phyloP scores from a whole-genome alignment of 2,329 filamentous ascomycete genomes.

The Colletotrichum lini region DNA sequence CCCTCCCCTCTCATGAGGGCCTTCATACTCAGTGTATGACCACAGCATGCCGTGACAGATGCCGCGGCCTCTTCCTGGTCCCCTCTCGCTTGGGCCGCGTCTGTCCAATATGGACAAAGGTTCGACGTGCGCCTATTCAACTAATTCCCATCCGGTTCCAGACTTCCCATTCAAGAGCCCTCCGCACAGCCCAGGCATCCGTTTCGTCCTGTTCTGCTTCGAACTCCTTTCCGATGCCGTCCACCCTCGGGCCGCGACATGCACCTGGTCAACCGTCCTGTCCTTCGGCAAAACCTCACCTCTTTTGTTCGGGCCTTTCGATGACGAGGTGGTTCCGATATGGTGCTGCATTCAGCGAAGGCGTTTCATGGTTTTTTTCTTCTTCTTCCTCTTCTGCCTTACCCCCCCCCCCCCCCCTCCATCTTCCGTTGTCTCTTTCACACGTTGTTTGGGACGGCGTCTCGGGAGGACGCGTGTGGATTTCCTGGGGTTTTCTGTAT shows the following conservation, averaged over 20 bases:
- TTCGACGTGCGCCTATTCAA: background rate
- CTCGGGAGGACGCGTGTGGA: background rate
- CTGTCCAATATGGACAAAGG: background rate
- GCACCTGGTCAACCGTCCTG: conserved; percentile 1
- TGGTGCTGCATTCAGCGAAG: background rate
- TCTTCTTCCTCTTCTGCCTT: background rate
- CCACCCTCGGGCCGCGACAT: background rate
- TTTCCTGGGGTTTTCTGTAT: background rate
- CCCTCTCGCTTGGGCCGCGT: background rate
- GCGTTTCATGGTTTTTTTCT: background rate
- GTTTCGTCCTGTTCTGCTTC: background rate
- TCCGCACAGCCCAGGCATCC: background rate
- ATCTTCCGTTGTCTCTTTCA: background rate
- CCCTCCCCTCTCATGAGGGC: background rate
- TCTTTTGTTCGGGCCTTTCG: background rate
- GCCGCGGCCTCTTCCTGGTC: background rate
- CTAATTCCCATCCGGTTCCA: background rate
- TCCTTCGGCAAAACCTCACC: background rate
- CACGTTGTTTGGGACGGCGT: background rate
- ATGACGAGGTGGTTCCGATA: background rate
- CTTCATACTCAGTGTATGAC: background rate
- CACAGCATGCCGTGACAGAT: background rate
- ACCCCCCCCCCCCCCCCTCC: too few relatives aligned
- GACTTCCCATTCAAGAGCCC: background rate
- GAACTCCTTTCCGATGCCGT: background rate